phyloP scores from a whole-genome alignment of 2,329 filamentous ascomycete genomes.

The Aspergillus pseudonomiae region DNA sequence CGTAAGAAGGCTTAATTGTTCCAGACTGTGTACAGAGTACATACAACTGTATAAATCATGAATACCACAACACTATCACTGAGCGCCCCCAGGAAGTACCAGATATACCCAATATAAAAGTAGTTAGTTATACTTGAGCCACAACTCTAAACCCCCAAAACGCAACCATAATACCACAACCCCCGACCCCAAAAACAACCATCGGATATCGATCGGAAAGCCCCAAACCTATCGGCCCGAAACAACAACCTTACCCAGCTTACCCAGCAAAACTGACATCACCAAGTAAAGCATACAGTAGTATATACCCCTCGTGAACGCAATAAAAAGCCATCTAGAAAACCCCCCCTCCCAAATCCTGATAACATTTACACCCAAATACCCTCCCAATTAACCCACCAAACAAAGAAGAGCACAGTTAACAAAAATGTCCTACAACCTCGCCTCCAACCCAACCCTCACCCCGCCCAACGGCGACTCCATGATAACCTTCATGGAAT shows the following conservation, averaged over 20 bases:
- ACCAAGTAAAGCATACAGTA: slow-evolving; percentile 1
- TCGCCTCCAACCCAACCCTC: slow-evolving; percentile 29
- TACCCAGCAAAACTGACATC: slow-evolving; percentile 3
- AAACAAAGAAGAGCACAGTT: no score
- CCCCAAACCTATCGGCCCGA: slow-evolving; percentile 20
- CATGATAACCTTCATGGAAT: slow-evolving; percentile 37
- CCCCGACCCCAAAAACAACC: background rate
- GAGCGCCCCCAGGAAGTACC: background rate
- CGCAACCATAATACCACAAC: background rate
- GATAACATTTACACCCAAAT: no score
- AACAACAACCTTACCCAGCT: no score
- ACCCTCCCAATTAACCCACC: no score
- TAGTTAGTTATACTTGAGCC: no score
- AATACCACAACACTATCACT: background rate
- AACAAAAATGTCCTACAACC: slow-evolving; percentile 33
- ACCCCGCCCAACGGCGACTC: slow-evolving; percentile 28
- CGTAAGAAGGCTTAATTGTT: slow-evolving; percentile 23
- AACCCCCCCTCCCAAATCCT: background rate
- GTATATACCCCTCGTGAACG: background rate
- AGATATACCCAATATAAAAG: background rate
- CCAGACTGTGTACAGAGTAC: background rate
- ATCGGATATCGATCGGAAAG: slow-evolving; percentile 19
- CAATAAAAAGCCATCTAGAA: background rate
- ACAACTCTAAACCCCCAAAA: no score
- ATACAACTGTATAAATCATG: background rate